These are phyloP conservation scores for Ocimum tenuiflorum DNA, from an alignment of 257 asterid species.

Conservation along the genomic window DNA sequence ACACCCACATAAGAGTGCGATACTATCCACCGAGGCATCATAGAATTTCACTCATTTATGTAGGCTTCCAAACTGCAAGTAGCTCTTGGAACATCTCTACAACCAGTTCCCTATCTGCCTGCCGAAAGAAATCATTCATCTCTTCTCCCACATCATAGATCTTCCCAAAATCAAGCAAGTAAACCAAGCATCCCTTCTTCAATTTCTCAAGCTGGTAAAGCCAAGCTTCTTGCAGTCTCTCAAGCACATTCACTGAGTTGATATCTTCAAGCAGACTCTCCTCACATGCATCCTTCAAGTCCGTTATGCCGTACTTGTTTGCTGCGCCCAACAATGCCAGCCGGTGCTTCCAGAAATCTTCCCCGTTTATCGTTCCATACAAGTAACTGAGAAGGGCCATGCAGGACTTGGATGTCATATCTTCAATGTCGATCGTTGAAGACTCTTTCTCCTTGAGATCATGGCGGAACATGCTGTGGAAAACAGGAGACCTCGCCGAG, in stretches of 20 bases:
- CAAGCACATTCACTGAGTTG: slow-evolving; percentile 75
- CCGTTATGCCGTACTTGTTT: slow-evolving; percentile 73
- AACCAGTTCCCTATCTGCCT: slow-evolving; percentile 68
- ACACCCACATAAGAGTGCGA: no score
- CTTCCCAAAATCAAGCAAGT: slow-evolving; percentile 85
- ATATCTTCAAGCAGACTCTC: slow-evolving; percentile 86
- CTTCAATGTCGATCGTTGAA: slow-evolving; percentile 66
- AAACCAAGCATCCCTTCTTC: slow-evolving; percentile 83
- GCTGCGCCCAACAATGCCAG: slow-evolving; percentile 74
- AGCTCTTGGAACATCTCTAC: slow-evolving; percentile 84
- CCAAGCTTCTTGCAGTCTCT: slow-evolving; percentile 93
- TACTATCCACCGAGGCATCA: no score
- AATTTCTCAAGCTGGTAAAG: slow-evolving; percentile 68
- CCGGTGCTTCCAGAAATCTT: slow-evolving; percentile 90
- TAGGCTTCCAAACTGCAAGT: slow-evolving; percentile 78
- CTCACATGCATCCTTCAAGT: slow-evolving; percentile 79
- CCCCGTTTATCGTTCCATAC: slow-evolving; percentile 76
- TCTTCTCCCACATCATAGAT: slow-evolving; percentile 80
- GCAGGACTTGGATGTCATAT: slow-evolving; percentile 78
- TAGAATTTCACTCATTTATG: no score
- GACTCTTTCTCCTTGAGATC: slow-evolving; percentile 84
- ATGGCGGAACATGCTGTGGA: slow-evolving; percentile 82
- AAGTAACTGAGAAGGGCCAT: slow-evolving; percentile 64
- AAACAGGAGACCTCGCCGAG: slow-evolving; percentile 81
- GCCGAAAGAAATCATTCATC: slow-evolving; percentile 55